Evolutionary conservation across 2,329 filamentous ascomycete genomes (phyloP), one percentile per base, ranked within the genome.

Genomic region (Neofusicoccum ribis): DNA sequence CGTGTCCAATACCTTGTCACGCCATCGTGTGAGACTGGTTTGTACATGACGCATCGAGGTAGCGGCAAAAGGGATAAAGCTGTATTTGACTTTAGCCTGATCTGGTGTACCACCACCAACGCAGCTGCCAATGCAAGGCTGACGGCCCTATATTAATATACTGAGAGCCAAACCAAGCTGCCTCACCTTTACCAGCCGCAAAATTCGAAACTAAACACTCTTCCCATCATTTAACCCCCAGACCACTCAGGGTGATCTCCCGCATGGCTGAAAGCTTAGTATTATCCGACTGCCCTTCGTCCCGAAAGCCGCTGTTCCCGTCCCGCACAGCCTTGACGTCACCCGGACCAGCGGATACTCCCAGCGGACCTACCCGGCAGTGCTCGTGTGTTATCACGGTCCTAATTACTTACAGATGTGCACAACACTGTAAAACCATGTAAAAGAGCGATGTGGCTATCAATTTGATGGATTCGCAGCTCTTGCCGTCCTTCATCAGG

Each of bases 61-160:
- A 44, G 23, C 15, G 39, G 54, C 39, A 44, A 46, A 59, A 59
- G 54, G 54, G 54, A 59, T 59, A 46, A 31, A 59, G 15, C 3
- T 46, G 37, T 46, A 31, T n/a, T 36, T 44, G 39, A 15, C 9
- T 59, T 59, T 46, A 59, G 54, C 23, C 54, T 44, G 31, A 44
- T 34, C 9, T 31, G 5, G 43, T 7, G 37, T 56, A 56, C 31
- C 31, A 49, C 46, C 8, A 49, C 9, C 6, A 27, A 5, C 9
- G 23, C 7, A 23, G 9, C 14, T 12, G 37, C 3, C 14, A 39
- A 39, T 14, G 14, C 37, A 39, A 14, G 37, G 37, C 37, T 9
- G 37, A 14, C 37, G 7, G 37, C 37, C 3, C 37, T 39, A 39
- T 39, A 11, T 39, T 39, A 39, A 39, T 39, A 39, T 39, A 39